Conservation (phyloP, 2,329 filamentous ascomycete genomes). For the Monascus ruber region DNA sequence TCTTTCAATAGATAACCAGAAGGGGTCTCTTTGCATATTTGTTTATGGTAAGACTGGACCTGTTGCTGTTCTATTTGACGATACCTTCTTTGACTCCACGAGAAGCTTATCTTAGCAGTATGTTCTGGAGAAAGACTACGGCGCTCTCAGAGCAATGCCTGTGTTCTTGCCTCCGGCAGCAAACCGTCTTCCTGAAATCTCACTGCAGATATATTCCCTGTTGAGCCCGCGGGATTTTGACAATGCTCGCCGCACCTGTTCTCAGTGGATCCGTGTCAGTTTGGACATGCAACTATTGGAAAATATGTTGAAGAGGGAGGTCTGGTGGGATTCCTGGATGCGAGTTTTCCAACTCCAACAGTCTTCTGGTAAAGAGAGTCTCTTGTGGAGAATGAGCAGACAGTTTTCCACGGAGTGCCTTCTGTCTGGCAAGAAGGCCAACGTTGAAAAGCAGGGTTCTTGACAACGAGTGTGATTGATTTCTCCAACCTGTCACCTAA, state of each 20-base stretch:
- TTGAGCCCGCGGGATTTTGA: constrained; percentile 45
- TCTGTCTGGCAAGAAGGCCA: constrained; percentile 25
- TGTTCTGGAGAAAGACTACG: too few relatives aligned
- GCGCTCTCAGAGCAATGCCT: background rate
- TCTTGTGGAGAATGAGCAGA: constrained; percentile 33
- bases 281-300: constrained; percentile 41
- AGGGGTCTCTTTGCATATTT: too few relatives aligned
- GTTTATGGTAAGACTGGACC: too few relatives aligned
- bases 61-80: too few relatives aligned
- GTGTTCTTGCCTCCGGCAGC: constrained; percentile 16
- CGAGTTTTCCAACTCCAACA: constrained; percentile 17
- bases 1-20: too few relatives aligned
- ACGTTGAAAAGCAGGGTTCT: constrained; percentile 23
- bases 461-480: constrained; percentile 24
- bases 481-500: constrained; percentile 14
- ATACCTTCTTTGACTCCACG: too few relatives aligned
- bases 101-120: too few relatives aligned
- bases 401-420: constrained; percentile 40
- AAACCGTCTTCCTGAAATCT: constrained; percentile 36
- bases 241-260: constrained; percentile 48
- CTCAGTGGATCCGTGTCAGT: constrained; percentile 48
- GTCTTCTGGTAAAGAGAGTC: constrained; percentile 27
- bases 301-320: constrained; percentile 44
- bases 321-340: constrained; percentile 39
- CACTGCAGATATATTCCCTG: constrained; percentile 37